Conservation (phyloP, 805 yeast genomes). For the Saccharomycopsis sp. region DNA sequence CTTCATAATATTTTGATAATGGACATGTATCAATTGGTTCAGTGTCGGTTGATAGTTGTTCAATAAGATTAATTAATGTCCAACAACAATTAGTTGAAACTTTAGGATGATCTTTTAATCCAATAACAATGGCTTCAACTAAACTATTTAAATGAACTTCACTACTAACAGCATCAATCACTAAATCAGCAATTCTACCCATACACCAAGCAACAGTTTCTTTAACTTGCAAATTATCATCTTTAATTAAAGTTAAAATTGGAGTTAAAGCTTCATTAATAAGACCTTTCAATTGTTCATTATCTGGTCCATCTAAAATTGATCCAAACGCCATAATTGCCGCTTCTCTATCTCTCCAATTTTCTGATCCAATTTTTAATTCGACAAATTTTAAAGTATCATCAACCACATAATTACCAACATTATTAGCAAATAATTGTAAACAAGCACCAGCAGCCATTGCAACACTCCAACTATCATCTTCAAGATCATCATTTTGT, state of each 20-base stretch:
- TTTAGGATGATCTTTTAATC: constrained; percentile 86
- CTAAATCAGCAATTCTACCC: constrained; percentile 89
- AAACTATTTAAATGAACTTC: constrained; percentile 58
- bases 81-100: constrained; percentile 97
- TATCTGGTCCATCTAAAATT: constrained; percentile 87
- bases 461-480: constrained; percentile 94
- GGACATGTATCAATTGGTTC: constrained; percentile 35
- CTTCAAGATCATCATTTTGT: constrained; percentile 89
- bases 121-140: constrained; percentile 61
- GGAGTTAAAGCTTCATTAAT: constrained; percentile 80
- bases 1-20: constrained; percentile 64
- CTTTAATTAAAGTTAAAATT: constrained; percentile 62
- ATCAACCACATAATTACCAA: constrained; percentile 76
- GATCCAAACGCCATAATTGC: constrained; percentile 99
- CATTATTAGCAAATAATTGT: constrained; percentile 85
- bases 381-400: constrained; percentile 82
- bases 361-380: constrained; percentile 44
- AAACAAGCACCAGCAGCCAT: constrained; percentile 99
- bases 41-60: constrained; percentile 41
- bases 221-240: constrained; percentile 72
- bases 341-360: constrained; percentile 91
- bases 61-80: constrained; percentile 87
- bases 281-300: constrained; percentile 51
- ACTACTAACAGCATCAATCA: constrained; percentile 63
- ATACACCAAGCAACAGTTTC: constrained; percentile 99